phyloP scores from a whole-genome alignment of 495 filamentous ascomycete genomes.

The Parmelia sp. region DNA sequence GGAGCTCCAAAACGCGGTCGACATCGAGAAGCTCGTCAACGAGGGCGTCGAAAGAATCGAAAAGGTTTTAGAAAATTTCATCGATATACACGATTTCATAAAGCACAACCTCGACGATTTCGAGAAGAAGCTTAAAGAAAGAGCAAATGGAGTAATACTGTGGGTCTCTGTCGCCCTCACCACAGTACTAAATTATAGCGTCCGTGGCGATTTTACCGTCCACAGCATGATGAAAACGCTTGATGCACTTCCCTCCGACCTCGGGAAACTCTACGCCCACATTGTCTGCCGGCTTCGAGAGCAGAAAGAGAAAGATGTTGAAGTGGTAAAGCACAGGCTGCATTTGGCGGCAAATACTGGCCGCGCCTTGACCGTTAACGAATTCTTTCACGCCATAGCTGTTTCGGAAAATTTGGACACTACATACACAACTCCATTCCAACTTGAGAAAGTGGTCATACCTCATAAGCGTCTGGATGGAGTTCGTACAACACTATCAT shows the following conservation, averaged over 20 bases:
- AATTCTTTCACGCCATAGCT: conserved; percentile 4
- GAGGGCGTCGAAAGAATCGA: background rate
- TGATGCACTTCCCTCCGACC: conserved; percentile 8
- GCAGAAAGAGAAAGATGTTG: conserved; percentile 3
- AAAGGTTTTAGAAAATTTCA: background rate
- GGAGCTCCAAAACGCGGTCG: background rate
- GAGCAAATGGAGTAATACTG: conserved; percentile 8
- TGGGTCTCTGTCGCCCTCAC: conserved; percentile 10
- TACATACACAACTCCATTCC: background rate
- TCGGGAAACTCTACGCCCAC: conserved; percentile 7
- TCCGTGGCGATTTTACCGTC: conserved; percentile 1
- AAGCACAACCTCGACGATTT: background rate
- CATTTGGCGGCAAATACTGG: conserved; percentile 1
- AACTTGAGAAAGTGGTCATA: conserved; percentile 1
- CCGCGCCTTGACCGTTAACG: conserved; percentile 6
- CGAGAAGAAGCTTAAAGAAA: conserved; percentile 4
- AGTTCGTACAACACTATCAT: conserved; percentile 7
- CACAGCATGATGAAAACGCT: conserved; percentile 10
- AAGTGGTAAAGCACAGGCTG: conserved; percentile 3
- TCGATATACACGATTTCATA: background rate
- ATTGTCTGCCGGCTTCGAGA: conserved; percentile 7
- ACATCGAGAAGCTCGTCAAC: background rate
- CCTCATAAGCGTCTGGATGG: conserved; percentile 1
- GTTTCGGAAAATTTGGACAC: background rate
- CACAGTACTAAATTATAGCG: conserved; percentile 3